These are phyloP conservation scores for Benincasa hispida DNA, from an alignment of 306 rosid species.

Conservation along the genomic window DNA sequence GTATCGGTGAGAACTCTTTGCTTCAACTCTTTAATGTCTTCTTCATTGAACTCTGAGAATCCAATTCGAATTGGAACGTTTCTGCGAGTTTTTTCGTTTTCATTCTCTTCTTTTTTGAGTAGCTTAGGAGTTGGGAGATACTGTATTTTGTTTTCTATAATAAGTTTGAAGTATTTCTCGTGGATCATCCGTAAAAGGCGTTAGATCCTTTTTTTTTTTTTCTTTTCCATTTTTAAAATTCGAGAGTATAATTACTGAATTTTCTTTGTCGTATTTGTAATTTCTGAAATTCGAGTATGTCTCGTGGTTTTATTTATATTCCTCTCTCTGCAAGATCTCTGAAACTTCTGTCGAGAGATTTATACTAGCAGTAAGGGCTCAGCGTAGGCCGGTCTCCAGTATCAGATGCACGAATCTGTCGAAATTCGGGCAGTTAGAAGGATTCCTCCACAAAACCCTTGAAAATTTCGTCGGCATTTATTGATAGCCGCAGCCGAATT, in stretches of 20 bases:
- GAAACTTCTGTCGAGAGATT: constrained; percentile 6
- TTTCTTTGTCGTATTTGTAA: not conserved
- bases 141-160: not conserved
- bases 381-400: not conserved
- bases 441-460: not conserved
- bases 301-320: constrained; percentile 4
- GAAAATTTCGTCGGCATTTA: not conserved
- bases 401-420: constrained; percentile 2
- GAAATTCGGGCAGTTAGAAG: not conserved
- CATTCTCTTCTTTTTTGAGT: not conserved
- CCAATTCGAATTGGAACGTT: not conserved
- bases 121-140: not conserved
- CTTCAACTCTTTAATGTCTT: not conserved
- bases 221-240: too few relatives aligned
- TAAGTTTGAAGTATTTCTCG: not conserved
- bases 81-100: not conserved
- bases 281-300: constrained; percentile 1
- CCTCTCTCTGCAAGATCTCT: constrained; percentile 6
- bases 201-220: not conserved
- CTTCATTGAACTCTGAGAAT: not conserved
- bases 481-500: not conserved
- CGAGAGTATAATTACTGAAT: not conserved
- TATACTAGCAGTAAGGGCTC: not conserved
- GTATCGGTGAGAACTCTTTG: not conserved
- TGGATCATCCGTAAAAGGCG: constrained; percentile 1